Evolutionary conservation across 331 rosid genomes (phyloP), one percentile per base, ranked within the genome.

Genomic region (Malus hybrid): DNA sequence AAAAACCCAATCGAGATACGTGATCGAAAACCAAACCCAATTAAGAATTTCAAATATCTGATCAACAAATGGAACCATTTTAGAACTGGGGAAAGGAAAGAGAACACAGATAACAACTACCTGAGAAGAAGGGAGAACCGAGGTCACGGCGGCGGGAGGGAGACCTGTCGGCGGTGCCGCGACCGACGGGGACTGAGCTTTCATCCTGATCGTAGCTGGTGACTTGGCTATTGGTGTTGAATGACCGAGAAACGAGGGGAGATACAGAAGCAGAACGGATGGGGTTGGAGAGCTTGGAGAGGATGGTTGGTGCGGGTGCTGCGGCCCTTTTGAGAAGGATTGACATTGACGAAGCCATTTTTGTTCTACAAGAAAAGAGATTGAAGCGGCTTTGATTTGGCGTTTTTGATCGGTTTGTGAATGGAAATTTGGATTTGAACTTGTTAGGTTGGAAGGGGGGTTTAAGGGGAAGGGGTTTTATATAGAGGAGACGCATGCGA

Each of bases 191-290:
- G 29, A 77, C 31, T 4, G 72, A 65, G n/a, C 73, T 39, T 42
- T 77, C 80, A 3, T 33, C 74, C 14, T 19, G 48, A 11, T 76
- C 80, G 39, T 79, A 79, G 66, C 52, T 61, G 10, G 65, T n/a
- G 78, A 83, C 70, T 80, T 88, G 81, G 48, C 87, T 80, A 42
- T 91, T 80, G 76, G 91, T 85, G 85, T 82, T 89, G 86, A 88
- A 84, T 10, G 83, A 82, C 77, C 90, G 97, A 69, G 79, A 83
- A 36, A 81, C 81, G 10, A 81, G 75, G 18, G 91, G 79, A 7
- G 72, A 73, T 0, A 72, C 56, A 0, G 78, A 78, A 31, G 76
- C 78, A 42, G 88, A 81, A 36, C 89, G 86, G 50, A 65, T 18
- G 11, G 84, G 76, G 67, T n/a, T 67, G 79, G 76, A 19, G 18